A percentile compares a stretch with the other conserved stretches of the same genome.
Evolutionary conservation across 805 yeast genomes (phyloP).

Genomic region (Sugiyamaella valdiviana): DNA sequence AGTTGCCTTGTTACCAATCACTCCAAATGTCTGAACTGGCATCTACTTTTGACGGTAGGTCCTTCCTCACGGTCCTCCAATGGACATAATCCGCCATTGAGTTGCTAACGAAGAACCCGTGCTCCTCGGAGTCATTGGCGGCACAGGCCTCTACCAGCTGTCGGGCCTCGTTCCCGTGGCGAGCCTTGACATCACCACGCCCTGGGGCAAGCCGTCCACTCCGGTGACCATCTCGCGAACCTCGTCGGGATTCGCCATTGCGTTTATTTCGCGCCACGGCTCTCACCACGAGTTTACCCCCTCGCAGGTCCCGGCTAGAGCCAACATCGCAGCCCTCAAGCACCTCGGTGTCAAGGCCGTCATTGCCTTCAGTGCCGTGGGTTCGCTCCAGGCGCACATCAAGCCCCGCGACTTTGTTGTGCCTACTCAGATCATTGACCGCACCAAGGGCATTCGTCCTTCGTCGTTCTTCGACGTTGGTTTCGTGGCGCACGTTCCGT

Average conservation of each 20-base stretch:
- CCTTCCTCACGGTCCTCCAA: neutral
- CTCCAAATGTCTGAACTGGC: conserved; percentile 16
- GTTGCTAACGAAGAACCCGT: conserved; percentile 46
- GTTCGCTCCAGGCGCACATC: conserved; percentile 83
- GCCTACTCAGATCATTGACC: conserved; percentile 92
- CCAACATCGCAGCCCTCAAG: conserved; percentile 94
- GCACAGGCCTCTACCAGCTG: conserved; percentile 92
- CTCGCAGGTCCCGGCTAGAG: conserved; percentile 83
- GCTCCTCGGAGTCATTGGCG: conserved; percentile 86
- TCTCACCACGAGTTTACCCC: conserved; percentile 84
- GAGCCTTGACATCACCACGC: conserved; percentile 72
- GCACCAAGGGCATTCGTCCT: conserved; percentile 91
- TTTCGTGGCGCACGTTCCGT: conserved; percentile 93
- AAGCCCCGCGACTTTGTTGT: conserved; percentile 94
- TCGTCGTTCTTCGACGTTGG: conserved; percentile 88
- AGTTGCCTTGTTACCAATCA: neutral
- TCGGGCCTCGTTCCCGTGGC: conserved; percentile 83
- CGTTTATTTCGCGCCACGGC: conserved; percentile 95
- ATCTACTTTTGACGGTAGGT: conserved; percentile 24
- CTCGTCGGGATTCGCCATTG: conserved; percentile 70
- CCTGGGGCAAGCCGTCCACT: conserved; percentile 96
- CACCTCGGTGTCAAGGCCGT: conserved; percentile 79
- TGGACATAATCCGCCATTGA: neutral
- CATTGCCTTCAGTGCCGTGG: conserved; percentile 92
- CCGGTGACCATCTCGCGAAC: conserved; percentile 89